Conservation (phyloP, 192 early-diverging fungal species). For the Coemansia sp. region DNA sequence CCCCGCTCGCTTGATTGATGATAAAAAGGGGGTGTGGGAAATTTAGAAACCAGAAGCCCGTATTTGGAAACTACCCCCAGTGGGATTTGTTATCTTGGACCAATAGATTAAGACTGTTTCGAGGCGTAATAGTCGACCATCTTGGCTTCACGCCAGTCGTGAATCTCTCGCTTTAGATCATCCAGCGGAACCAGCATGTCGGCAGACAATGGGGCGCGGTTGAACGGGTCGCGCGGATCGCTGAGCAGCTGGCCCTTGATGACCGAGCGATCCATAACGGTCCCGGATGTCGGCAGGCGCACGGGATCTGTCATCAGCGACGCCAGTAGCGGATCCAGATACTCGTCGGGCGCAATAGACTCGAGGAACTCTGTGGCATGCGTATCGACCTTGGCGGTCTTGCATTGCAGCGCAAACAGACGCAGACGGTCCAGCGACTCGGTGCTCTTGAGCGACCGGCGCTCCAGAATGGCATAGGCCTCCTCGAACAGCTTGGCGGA, state of each 20-base stretch:
- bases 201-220: constrained; percentile 82
- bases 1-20: background rate
- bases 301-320: constrained; percentile 94
- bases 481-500: constrained; percentile 72
- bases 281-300: constrained; percentile 76
- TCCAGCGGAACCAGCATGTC: constrained; percentile 84
- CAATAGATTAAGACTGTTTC: background rate
- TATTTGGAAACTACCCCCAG: background rate
- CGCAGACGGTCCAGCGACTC: constrained; percentile 65
- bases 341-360: constrained; percentile 86
- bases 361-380: constrained; percentile 75
- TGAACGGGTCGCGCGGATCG: constrained; percentile 91
- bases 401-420: constrained; percentile 72
- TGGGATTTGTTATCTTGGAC: background rate
- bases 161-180: constrained; percentile 49
- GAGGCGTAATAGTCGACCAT: constrained; percentile 14
- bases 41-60: background rate
- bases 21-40: background rate
- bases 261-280: constrained; percentile 82
- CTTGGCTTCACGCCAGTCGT: constrained; percentile 40
- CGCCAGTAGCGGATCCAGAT: constrained; percentile 83
- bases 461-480: constrained; percentile 68
- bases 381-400: constrained; percentile 63
- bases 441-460: constrained; percentile 62
- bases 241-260: constrained; percentile 88